phyloP scores from a whole-genome alignment of 2,329 filamentous ascomycete species.

The Metarhizium sp. region DNA sequence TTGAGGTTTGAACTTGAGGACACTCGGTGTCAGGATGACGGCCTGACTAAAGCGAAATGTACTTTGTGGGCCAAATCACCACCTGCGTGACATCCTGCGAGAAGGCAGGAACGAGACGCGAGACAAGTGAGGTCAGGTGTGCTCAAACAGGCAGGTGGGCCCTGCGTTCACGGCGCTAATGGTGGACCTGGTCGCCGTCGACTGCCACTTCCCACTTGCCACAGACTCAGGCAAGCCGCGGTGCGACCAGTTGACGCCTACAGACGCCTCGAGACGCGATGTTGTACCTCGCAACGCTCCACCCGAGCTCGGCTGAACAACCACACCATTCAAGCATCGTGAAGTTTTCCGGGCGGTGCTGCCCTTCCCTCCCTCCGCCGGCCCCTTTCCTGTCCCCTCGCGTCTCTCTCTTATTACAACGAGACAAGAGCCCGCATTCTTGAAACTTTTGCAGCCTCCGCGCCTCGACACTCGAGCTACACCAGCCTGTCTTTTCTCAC shows the following conservation, averaged over 20 bases:
- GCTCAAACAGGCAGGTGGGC: constrained; percentile 2
- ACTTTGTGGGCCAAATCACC: no score
- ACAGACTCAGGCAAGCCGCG: neutral
- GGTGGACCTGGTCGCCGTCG: neutral
- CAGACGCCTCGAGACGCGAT: neutral
- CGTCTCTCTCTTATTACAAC: neutral
- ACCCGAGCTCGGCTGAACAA: neutral
- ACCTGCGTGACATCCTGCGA: neutral
- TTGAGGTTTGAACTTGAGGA: neutral
- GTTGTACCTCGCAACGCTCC: neutral
- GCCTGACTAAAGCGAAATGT: no score
- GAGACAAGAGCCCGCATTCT: constrained; percentile 4
- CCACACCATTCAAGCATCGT: constrained; percentile 5
- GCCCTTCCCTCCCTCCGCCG: neutral
- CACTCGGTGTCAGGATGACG: no score
- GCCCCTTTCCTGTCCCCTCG: neutral
- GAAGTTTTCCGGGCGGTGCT: neutral
- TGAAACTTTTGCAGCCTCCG: neutral
- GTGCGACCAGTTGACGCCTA: neutral
- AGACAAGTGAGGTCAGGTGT: neutral
- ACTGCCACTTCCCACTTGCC: neutral
- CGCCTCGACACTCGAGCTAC: neutral
- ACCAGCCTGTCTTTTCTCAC: constrained; percentile 1
- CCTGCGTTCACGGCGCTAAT: neutral
- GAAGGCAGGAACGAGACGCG: neutral